Evolutionary conservation across 176 grass and related monocot genomes (phyloP).

Genomic region (Cenchrus purpureus): DNA sequence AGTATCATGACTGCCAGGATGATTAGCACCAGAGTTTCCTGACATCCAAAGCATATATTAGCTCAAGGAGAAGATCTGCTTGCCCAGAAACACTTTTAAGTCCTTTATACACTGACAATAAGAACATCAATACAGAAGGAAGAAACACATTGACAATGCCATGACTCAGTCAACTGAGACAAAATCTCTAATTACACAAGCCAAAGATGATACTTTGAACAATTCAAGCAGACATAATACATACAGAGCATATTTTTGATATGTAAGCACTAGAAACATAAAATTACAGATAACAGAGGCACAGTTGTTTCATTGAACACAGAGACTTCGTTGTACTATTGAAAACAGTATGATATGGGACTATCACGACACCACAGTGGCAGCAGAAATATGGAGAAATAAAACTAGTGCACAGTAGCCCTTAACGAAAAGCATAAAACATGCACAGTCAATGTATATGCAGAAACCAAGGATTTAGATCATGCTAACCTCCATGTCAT

Average conservation of each 20-base stretch:
- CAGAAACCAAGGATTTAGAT: conserved; percentile 24
- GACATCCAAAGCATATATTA: conserved; percentile 14
- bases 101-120: conserved; percentile 16
- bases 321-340: not conserved
- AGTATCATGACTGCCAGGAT: conserved; percentile 61
- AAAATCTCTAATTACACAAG: conserved; percentile 11
- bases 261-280: not conserved
- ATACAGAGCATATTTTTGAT: not conserved
- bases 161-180: conserved; percentile 3
- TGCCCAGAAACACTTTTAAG: conserved; percentile 4
- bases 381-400: conserved; percentile 28
- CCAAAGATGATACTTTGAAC: conserved; percentile 1
- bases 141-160: not conserved
- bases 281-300: conserved; percentile 2
- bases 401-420: conserved; percentile 8
- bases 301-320: conserved; percentile 7
- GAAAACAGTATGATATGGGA: not conserved
- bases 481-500: conserved; percentile 63
- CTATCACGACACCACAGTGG: conserved; percentile 9
- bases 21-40: conserved; percentile 56
- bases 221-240: not conserved
- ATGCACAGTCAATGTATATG: not conserved
- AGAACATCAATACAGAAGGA: conserved; percentile 15
- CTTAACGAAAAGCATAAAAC: not conserved
- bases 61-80: not conserved